phyloP scores from a whole-genome alignment of 306 rosid species.

The Benincasa hispida region DNA sequence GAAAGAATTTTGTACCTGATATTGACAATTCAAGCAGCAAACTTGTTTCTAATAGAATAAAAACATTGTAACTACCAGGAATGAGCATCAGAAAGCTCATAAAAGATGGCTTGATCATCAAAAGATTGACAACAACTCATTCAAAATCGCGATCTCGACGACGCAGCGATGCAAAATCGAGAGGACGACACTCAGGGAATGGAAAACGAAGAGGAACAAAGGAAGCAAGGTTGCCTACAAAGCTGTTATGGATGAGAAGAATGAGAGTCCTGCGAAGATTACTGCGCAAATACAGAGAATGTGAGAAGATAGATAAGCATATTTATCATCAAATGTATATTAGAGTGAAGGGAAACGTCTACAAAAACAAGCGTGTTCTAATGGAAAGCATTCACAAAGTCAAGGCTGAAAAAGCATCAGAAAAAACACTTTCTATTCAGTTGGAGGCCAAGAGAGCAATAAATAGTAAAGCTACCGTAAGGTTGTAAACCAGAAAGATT shows the following conservation, averaged over 20 bases:
- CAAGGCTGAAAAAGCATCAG: conserved; percentile 2
- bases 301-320: conserved; percentile 15
- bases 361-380: conserved; percentile 15
- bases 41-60: neutral
- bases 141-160: conserved; percentile 1
- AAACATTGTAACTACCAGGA: neutral
- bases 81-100: conserved; percentile 17
- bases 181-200: conserved; percentile 15
- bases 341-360: conserved; percentile 16
- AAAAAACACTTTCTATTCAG: neutral
- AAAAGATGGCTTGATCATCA: conserved; percentile 7
- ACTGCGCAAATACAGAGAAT: conserved; percentile 12
- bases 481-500: neutral
- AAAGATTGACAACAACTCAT: neutral
- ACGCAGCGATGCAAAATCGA: neutral
- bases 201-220: conserved; percentile 20
- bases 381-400: conserved; percentile 16
- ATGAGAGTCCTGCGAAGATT: conserved; percentile 13
- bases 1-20: neutral
- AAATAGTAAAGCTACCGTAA: neutral
- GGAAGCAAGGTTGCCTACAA: conserved; percentile 14
- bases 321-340: conserved; percentile 13
- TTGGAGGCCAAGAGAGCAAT: conserved; percentile 8
- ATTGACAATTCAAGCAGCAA: neutral
- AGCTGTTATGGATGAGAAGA: conserved; percentile 15